These are phyloP conservation scores for Alternaria panax DNA, from an alignment of 2,329 filamentous ascomycete species.

Conservation along the genomic window DNA sequence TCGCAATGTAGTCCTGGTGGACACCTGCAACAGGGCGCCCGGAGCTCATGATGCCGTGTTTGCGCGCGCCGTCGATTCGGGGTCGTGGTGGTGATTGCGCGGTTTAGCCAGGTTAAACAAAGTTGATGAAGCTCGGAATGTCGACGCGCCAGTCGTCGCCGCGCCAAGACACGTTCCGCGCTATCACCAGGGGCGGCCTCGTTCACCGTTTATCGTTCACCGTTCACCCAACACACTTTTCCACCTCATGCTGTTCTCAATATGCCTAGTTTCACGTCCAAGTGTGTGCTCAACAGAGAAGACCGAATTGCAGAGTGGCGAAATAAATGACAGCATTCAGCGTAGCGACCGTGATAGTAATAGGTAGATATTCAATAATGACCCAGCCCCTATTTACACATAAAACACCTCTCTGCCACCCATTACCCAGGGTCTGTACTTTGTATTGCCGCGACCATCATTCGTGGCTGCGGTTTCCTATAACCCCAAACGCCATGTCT, in stretches of 20 bases:
- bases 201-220: background rate
- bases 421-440: constrained; percentile 33
- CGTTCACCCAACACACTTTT: background rate
- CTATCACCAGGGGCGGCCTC: constrained; percentile 5
- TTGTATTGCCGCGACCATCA: constrained; percentile 24
- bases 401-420: constrained; percentile 28
- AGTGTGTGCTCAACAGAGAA: too few species aligned
- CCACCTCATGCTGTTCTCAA: too few species aligned
- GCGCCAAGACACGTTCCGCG: constrained; percentile 26
- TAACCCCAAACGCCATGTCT: constrained; percentile 35
- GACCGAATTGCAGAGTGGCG: background rate
- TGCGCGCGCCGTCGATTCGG: constrained; percentile 1
- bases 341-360: constrained; percentile 40
- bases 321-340: background rate
- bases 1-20: constrained; percentile 97
- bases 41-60: constrained; percentile 34
- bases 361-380: constrained; percentile 36
- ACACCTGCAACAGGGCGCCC: constrained; percentile 49
- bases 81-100: constrained; percentile 20
- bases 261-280: too few species aligned
- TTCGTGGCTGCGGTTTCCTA: constrained; percentile 20
- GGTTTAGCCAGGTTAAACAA: constrained; percentile 29
- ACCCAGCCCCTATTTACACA: constrained; percentile 28
- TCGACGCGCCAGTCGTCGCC: constrained; percentile 33
- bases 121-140: constrained; percentile 32